Evolutionary conservation across 805 yeast species (phyloP), one percentile per base, ranked within the genome.

Genomic region (Candida vartiovaarae): DNA sequence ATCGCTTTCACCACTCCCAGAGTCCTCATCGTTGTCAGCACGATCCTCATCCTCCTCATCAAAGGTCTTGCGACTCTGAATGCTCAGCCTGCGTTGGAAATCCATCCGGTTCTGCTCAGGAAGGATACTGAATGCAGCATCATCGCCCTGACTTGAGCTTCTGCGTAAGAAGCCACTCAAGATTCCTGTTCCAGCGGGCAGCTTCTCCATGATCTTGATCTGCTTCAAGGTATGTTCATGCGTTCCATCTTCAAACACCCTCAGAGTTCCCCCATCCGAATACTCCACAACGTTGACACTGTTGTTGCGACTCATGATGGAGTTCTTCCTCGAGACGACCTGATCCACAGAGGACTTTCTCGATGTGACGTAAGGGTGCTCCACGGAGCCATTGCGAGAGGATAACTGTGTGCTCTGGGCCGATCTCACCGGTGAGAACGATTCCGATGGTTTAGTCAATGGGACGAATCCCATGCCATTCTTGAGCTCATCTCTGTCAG

Each of bases 41-140:
- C 42, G 26, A 36, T 47, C 44, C 32, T 47, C 53, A 32, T 44
- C 52, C 6, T 39, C 42, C 28, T 52, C 53, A 39, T 53, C 58
- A 38, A 38, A 40, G 1, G 59, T 55, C 36, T 38, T 51, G 23
- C 57, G 42, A 6, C 58, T 51, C 36, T 58, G 62, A 7, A 58
- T 53, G 35, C 62, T 58, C 32, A 56, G 40, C 43, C 62, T 45
- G 23, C 48, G 49, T 40, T 55, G 61, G 42, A 58, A 56, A 41
- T 58, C 56, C 48, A 56, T 42, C 32, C 62, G 35, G 38, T 56
- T 56, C 38, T 55, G 54, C 36, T 58, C 62, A 6, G 62, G 62
- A 5, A 58, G 47, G 40, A 58, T 43, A 30, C 59, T 54, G 39
- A 58, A 58, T 0, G 62, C 62, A 10, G 55, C 55, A 30, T 45